Evolutionary conservation across 1,139 yeast species (phyloP), one percentile per base, ranked within the genome.

Genomic region (Hansenula anomala): DNA sequence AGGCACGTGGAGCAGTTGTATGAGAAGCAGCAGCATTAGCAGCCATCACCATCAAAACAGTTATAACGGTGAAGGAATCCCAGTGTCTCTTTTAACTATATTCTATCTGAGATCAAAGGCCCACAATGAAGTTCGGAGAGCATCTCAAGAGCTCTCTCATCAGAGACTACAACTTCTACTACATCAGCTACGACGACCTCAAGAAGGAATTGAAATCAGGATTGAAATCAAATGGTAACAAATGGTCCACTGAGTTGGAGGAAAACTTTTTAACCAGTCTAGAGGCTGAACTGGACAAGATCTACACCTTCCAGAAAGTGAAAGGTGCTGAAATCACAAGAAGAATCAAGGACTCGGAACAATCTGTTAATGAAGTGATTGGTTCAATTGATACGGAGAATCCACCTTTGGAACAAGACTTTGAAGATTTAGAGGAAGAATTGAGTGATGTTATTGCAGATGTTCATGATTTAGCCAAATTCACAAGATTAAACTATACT

Each of bases 401-500:
- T 13, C 64, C 67, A 1, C 67, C 69, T 11, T 48, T 71, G 42
- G 96, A 89, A 56, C 87, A 85, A 59, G 95, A 87, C 57, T 92
- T 89, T 56, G 94, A 88, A 54, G 88, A 82, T 43, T 73, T 92
- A 52, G 97, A 92, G 64, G 94, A 86, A 50, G 97, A 89, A 57
- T 70, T 92, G 51, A 79, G 90, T 40, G 97, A 90, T 54, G 82
- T 92, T 50, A 90, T 92, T 62, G 97, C 97, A 24, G 97, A 90
- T 64, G 97, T 92, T 35, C 97, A 92, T 56, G 98, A 92, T 63
- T 73, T 92, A 57, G 96, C 96, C 49, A 90, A 92, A 61, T 92
- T 87, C 62, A 78, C 96, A 18, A 75, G 95, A 48, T 75, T 92
- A 59, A 92, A 92, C 63, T 92, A 90, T 66, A 90, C 96, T 22